Conservation (phyloP, 73 alveolate species). For the Paramecium tetraurelia region DNA sequence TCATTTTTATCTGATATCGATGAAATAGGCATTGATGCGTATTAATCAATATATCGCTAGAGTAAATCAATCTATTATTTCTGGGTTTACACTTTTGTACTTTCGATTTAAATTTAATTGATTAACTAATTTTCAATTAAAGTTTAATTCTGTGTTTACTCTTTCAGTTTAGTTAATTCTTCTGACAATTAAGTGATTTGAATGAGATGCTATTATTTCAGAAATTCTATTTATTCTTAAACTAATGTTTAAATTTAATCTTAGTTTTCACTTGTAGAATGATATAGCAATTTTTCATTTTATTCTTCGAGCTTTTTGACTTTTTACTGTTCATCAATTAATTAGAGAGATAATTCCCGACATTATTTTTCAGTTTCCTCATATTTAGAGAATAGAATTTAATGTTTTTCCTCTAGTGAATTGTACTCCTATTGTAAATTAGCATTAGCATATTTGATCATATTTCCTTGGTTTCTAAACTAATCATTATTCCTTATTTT, state of each 20-base stretch:
- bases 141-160: background rate
- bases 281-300: background rate
- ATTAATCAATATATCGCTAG: background rate
- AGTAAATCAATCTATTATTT: background rate
- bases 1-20: constrained; percentile 49
- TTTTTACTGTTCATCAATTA: background rate
- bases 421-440: background rate
- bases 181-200: background rate
- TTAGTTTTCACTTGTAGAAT: background rate
- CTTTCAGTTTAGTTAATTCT: background rate
- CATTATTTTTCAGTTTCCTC: background rate
- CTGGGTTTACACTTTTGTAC: background rate
- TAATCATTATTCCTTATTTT: background rate
- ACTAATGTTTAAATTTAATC: background rate
- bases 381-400: background rate
- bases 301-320: background rate
- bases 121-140: background rate
- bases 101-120: background rate
- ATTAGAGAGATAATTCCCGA: background rate
- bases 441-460: background rate
- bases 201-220: background rate
- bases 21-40: background rate
- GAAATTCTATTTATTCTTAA: background rate
- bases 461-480: background rate
- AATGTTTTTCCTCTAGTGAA: background rate